Percentiles rank a stretch among this genome's conserved stretches.
Evolutionary conservation across 495 filamentous ascomycete genomes (phyloP).

Genomic region (Trichoderma virens): DNA sequence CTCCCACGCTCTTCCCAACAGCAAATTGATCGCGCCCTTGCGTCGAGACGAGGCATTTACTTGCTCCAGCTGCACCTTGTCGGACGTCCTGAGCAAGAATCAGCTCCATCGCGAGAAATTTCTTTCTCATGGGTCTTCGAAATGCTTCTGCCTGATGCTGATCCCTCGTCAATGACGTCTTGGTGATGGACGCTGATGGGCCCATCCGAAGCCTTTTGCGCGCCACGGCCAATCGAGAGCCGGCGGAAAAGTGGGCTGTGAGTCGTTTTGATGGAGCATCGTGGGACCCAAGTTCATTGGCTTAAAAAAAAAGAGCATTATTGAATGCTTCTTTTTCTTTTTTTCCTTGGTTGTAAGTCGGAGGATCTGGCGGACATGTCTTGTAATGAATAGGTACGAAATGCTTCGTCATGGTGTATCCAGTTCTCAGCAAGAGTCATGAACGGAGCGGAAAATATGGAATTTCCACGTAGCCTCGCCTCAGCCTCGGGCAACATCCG

Average conservation of each 20-base stretch:
- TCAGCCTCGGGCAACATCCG: background rate
- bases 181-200: conserved; percentile 1
- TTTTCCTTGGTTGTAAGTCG: background rate
- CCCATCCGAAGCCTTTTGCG: background rate
- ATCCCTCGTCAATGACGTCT: conserved; percentile 1
- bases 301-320: background rate
- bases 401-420: background rate
- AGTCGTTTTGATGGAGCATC: background rate
- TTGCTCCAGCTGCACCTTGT: background rate
- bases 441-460: background rate
- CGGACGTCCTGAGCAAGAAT: background rate
- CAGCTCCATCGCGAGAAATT: background rate
- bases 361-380: background rate
- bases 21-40: too few relatives aligned
- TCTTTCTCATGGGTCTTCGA: background rate
- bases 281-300: background rate
- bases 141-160: conserved; percentile 7
- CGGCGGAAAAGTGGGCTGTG: background rate
- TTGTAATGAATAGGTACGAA: background rate
- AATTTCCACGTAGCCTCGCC: background rate
- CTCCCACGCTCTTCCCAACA: too few relatives aligned
- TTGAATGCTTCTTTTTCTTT: background rate
- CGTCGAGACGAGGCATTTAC: too few relatives aligned
- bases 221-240: background rate
- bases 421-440: background rate